A percentile compares a stretch with the other conserved stretches of the same genome.
Evolutionary conservation across 2,329 filamentous ascomycete genomes (phyloP).

Genomic region (Eutypa lata): DNA sequence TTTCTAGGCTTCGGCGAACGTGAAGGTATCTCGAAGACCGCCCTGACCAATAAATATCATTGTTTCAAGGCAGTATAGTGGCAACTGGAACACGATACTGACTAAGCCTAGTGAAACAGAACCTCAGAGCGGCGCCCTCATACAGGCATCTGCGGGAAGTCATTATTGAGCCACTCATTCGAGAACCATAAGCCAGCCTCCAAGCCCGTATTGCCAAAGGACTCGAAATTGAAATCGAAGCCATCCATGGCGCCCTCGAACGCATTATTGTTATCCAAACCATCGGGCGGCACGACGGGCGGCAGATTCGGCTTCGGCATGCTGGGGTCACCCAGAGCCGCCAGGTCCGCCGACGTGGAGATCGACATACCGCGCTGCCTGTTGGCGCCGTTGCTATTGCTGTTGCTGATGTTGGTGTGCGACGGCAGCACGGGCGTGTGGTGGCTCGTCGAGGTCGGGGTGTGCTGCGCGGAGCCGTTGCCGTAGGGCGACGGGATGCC

Average conservation of each 20-base stretch:
- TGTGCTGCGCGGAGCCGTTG: conserved; percentile 18
- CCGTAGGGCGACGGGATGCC: conserved; percentile 20
- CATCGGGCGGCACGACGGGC: conserved; percentile 30
- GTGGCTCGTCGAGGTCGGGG: conserved; percentile 15
- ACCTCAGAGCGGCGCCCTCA: too few species aligned
- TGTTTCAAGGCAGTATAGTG: too few species aligned
- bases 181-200: conserved; percentile 31
- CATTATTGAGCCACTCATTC: conserved; percentile 28
- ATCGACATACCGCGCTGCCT: conserved; percentile 19
- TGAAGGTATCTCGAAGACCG: too few species aligned
- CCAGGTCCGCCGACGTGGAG: conserved; percentile 18
- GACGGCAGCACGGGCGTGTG: conserved; percentile 11
- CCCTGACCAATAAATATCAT: too few species aligned
- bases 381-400: background rate
- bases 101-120: too few species aligned
- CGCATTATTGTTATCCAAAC: conserved; percentile 46
- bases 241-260: conserved; percentile 48
- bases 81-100: too few species aligned
- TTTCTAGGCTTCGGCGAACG: too few species aligned
- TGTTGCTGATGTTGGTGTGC: conserved; percentile 6
- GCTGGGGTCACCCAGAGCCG: conserved; percentile 21
- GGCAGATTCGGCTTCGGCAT: conserved; percentile 27
- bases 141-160: conserved; percentile 26
- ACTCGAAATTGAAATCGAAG: conserved; percentile 42
- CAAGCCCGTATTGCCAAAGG: conserved; percentile 36